A percentile compares a stretch with the other conserved stretches of the same genome.
These are phyloP conservation scores for Massarina eburnea DNA, from an alignment of 2,329 filamentous ascomycete species.

Conservation along the genomic window DNA sequence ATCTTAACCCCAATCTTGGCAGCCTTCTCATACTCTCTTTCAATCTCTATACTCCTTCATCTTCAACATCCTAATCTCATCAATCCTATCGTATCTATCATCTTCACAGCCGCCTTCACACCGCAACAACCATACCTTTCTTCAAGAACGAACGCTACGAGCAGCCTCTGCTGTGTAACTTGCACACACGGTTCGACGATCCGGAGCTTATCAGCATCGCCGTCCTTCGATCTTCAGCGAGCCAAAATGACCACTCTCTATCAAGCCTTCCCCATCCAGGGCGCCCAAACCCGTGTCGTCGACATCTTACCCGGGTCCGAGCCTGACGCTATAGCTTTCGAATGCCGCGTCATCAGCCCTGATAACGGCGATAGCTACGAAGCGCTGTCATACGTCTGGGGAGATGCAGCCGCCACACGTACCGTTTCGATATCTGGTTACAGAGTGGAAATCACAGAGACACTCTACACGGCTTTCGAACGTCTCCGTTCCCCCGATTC, in stretches of 20 bases:
- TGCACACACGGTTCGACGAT: too few species aligned
- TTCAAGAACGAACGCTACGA: too few species aligned
- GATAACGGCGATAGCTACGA: background rate
- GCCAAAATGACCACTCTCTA: background rate
- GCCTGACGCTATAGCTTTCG: background rate
- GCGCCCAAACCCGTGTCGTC: slow-evolving; percentile 2
- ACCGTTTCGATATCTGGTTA: slow-evolving; percentile 1
- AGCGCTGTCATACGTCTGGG: slow-evolving; percentile 9
- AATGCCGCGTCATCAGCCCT: slow-evolving; percentile 4
- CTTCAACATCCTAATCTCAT: too few species aligned
- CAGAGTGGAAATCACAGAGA: slow-evolving; percentile 2
- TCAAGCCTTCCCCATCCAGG: slow-evolving; percentile 3
- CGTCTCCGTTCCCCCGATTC: slow-evolving; percentile 11
- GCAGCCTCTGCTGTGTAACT: too few species aligned
- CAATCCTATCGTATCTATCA: too few species aligned
- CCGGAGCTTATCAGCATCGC: background rate
- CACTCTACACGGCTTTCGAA: slow-evolving; percentile 3
- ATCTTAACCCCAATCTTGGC: too few species aligned
- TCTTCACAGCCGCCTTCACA: too few species aligned
- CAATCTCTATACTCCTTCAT: too few species aligned
- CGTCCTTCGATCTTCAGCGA: background rate
- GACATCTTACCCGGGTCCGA: slow-evolving; percentile 3
- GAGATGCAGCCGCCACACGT: background rate
- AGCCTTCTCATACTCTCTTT: too few species aligned
- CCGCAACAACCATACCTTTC: too few species aligned